Percentiles rank a stretch among this genome's conserved stretches.
Evolutionary conservation across 2,329 filamentous ascomycete species (phyloP).

Genomic region (Periglandula ipomoeae): DNA sequence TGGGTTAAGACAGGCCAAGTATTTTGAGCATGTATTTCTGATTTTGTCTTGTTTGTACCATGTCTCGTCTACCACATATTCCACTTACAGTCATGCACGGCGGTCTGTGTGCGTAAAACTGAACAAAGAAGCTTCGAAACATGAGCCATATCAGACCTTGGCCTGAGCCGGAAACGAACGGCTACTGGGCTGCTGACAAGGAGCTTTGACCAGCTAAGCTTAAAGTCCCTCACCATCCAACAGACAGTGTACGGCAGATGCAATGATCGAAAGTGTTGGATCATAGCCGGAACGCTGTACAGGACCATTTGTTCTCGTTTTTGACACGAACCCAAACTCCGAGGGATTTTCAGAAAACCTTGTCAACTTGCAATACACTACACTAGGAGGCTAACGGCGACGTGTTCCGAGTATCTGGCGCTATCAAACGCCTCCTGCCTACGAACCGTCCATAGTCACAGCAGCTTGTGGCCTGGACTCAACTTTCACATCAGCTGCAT

Average conservation of each 20-base stretch:
- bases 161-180: not conserved
- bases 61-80: not conserved
- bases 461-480: not conserved
- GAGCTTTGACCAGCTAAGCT: not conserved
- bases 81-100: not conserved
- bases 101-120: not conserved
- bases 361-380: no score
- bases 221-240: not conserved
- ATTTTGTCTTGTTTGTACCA: not conserved
- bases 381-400: not conserved
- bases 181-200: not conserved
- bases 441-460: no score
- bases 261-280: no score
- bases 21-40: not conserved
- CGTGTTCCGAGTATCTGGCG: not conserved
- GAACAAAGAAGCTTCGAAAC: constrained; percentile 1
- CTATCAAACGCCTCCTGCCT: not conserved
- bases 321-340: no score
- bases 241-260: no score
- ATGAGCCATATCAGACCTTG: not conserved
- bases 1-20: no score
- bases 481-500: not conserved
- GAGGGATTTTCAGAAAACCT: not conserved
- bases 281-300: no score
- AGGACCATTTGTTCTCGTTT: no score